Evolutionary conservation across 805 yeast genomes (phyloP).

Genomic region (Cyberlindnera subsufficiens): DNA sequence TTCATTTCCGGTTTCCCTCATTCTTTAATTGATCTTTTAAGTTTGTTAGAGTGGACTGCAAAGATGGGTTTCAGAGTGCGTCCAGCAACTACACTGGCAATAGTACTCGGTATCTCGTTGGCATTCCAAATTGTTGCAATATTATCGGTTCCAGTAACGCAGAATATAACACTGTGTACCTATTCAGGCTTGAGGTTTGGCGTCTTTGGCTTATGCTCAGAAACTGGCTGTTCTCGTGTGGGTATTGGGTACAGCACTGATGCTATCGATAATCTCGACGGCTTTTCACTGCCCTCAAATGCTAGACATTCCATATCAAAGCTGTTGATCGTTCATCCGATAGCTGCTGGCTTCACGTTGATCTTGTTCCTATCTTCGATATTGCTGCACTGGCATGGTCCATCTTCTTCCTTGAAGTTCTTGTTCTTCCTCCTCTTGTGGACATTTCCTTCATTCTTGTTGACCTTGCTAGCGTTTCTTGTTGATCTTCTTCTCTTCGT

Average conservation of each 20-base stretch:
- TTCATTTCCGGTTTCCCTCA: too few relatives aligned
- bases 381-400: slow-evolving; percentile 32
- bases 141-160: slow-evolving; percentile 55
- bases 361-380: slow-evolving; percentile 37
- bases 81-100: slow-evolving; percentile 30
- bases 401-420: slow-evolving; percentile 32
- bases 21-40: too few relatives aligned
- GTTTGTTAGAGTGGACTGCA: neutral
- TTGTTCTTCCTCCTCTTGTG: slow-evolving; percentile 49
- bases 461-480: slow-evolving; percentile 66
- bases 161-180: slow-evolving; percentile 40
- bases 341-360: slow-evolving; percentile 51
- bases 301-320: slow-evolving; percentile 55
- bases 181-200: slow-evolving; percentile 52
- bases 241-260: slow-evolving; percentile 38
- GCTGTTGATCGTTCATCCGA: slow-evolving; percentile 61
- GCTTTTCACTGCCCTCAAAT: slow-evolving; percentile 49
- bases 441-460: slow-evolving; percentile 63
- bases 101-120: slow-evolving; percentile 43
- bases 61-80: slow-evolving; percentile 23
- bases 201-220: slow-evolving; percentile 60
- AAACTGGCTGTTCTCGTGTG: slow-evolving; percentile 32
- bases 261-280: slow-evolving; percentile 28
- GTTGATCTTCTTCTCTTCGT: slow-evolving; percentile 78
- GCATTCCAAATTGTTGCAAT: slow-evolving; percentile 55